Conservation (phyloP, 2,329 filamentous ascomycete genomes). For the Hysterium pulicare region DNA sequence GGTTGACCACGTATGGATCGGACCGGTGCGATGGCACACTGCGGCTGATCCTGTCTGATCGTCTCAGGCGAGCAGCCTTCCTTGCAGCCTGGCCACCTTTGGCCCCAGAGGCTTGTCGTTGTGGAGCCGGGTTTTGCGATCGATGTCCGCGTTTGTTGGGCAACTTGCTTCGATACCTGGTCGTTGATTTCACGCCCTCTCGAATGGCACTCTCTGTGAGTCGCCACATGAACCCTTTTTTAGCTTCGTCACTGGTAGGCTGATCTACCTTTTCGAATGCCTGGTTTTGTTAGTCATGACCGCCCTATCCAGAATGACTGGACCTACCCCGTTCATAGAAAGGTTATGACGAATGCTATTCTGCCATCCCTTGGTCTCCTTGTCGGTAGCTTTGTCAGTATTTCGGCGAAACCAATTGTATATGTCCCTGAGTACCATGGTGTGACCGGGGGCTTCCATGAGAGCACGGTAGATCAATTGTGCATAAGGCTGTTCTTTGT, state of each 20-base stretch:
- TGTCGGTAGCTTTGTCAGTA: slow-evolving; percentile 68
- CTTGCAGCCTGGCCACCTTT: slow-evolving; percentile 45
- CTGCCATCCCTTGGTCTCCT: slow-evolving; percentile 69
- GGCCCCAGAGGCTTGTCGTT: slow-evolving; percentile 44
- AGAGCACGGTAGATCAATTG: slow-evolving; percentile 76
- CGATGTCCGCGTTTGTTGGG: slow-evolving; percentile 41
- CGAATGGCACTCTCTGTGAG: slow-evolving; percentile 66
- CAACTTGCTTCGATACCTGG: slow-evolving; percentile 51
- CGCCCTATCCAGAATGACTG: slow-evolving; percentile 21
- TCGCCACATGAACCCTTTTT: slow-evolving; percentile 74
- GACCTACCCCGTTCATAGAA: slow-evolving; percentile 85
- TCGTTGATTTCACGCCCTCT: slow-evolving; percentile 80
- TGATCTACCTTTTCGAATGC: slow-evolving; percentile 55
- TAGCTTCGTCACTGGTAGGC: slow-evolving; percentile 44
- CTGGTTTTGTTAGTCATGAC: slow-evolving; percentile 33
- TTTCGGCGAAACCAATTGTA: slow-evolving; percentile 87
- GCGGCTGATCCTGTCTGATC: slow-evolving; percentile 16
- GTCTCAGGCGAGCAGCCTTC: slow-evolving; percentile 22
- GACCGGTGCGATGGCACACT: slow-evolving; percentile 7
- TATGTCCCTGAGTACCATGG: slow-evolving; percentile 79
- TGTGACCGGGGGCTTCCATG: slow-evolving; percentile 60
- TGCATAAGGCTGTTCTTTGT: slow-evolving; percentile 69
- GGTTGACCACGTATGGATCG: slow-evolving; percentile 18
- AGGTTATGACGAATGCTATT: slow-evolving; percentile 95
- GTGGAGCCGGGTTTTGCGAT: slow-evolving; percentile 27